These are phyloP conservation scores for Neurospora cerealis DNA, from an alignment of 495 filamentous ascomycete genomes.

Conservation along the genomic window DNA sequence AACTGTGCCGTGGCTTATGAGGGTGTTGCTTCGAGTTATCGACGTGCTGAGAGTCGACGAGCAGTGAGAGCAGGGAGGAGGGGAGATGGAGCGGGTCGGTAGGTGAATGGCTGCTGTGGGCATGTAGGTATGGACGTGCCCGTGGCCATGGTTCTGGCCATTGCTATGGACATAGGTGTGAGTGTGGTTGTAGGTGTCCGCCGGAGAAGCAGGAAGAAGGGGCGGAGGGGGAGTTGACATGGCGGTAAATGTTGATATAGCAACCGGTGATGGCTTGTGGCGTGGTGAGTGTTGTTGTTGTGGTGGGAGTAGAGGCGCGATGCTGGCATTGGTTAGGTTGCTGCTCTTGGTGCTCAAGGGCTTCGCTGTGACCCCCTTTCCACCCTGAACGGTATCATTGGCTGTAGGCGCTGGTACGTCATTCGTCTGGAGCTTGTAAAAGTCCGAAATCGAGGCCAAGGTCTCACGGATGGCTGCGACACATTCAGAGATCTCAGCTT, in stretches of 20 bases:
- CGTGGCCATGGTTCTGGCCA: not conserved
- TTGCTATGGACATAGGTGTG: not conserved
- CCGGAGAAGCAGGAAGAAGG: not conserved
- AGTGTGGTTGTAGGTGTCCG: not conserved
- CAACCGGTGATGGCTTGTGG: not conserved
- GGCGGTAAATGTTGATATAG: not conserved
- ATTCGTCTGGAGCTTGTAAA: constrained; percentile 25
- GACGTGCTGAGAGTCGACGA: not conserved
- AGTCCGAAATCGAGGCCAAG: constrained; percentile 23
- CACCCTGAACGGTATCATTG: not conserved
- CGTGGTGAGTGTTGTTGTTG: not conserved
- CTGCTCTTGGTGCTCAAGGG: not conserved
- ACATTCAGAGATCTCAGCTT: constrained; percentile 28
- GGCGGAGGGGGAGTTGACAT: not conserved
- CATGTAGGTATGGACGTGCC: not conserved
- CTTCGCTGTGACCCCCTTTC: not conserved
- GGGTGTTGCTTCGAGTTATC: not conserved
- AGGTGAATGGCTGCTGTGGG: not conserved
- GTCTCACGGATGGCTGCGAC: constrained; percentile 31
- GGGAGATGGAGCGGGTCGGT: not conserved
- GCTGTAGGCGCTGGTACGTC: not conserved
- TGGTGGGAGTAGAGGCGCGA: not conserved
- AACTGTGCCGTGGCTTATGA: not conserved
- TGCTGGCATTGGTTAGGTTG: not conserved
- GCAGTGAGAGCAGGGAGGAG: not conserved